Percentiles rank a stretch among this genome's conserved stretches.
Conservation (phyloP, 352 stramenopile species). For the Phytophthora megakarya region DNA sequence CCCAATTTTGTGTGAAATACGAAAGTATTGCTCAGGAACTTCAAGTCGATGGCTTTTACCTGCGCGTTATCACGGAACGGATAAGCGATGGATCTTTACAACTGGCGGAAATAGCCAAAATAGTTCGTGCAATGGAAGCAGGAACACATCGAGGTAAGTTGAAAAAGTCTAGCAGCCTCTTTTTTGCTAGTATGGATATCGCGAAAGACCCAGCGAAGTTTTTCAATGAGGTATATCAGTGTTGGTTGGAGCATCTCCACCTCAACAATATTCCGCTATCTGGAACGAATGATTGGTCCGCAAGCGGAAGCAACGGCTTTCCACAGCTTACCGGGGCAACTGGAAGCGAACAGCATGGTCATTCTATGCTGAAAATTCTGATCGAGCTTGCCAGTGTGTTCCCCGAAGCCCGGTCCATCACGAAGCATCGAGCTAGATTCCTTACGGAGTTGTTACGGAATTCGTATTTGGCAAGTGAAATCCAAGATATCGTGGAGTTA, state of each 20-base stretch:
- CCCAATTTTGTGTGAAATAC: constrained; percentile 71
- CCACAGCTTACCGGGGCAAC: constrained; percentile 25
- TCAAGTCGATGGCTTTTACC: constrained; percentile 67
- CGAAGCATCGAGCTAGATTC: constrained; percentile 52
- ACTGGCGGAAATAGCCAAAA: constrained; percentile 55
- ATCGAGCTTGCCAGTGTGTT: constrained; percentile 71
- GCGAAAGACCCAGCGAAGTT: constrained; percentile 60
- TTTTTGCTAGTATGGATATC: constrained; percentile 74
- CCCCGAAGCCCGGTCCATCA: constrained; percentile 51
- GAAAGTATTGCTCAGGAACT: constrained; percentile 66
- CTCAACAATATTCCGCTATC: constrained; percentile 45
- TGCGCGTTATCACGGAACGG: constrained; percentile 70
- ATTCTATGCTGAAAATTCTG: constrained; percentile 72
- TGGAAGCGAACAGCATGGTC: constrained; percentile 49
- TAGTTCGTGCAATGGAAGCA: constrained; percentile 42
- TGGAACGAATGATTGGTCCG: constrained; percentile 39
- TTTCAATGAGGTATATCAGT: constrained; percentile 84
- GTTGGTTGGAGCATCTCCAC: constrained; percentile 79
- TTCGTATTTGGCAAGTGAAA: constrained; percentile 54
- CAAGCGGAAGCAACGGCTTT: constrained; percentile 40
- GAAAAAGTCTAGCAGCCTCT: constrained; percentile 56
- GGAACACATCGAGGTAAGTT: constrained; percentile 47
- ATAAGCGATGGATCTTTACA: constrained; percentile 76
- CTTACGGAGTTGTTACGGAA: constrained; percentile 56
- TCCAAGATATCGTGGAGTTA: constrained; percentile 71